Evolutionary conservation across 768 basidiomycete species (phyloP).

Genomic region (Rhodotorula kratochvilovae): DNA sequence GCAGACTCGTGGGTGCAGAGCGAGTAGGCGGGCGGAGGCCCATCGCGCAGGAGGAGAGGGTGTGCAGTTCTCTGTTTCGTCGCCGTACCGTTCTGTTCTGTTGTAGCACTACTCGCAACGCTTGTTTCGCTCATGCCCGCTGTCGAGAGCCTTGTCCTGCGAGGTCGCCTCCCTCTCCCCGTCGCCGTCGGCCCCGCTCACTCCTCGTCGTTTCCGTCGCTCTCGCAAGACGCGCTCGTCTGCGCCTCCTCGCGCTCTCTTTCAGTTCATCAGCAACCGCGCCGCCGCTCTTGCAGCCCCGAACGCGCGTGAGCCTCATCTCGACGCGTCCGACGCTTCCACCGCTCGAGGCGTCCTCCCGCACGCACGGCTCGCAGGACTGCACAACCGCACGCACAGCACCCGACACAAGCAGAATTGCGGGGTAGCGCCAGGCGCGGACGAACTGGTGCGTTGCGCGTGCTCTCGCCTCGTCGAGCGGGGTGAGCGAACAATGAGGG

Average conservation of each 20-base stretch:
- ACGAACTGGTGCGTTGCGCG: too few relatives aligned
- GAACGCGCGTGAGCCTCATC: background rate
- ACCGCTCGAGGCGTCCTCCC: background rate
- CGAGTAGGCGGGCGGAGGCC: conserved; percentile 11
- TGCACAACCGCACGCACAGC: too few relatives aligned
- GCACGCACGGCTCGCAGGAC: too few relatives aligned
- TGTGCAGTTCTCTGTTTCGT: background rate
- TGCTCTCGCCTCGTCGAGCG: too few relatives aligned
- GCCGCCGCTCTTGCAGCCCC: background rate
- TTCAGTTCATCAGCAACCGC: background rate
- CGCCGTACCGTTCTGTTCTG: background rate
- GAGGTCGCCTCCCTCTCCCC: too few relatives aligned
- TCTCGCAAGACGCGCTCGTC: background rate
- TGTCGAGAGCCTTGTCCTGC: background rate
- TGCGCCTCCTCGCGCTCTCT: background rate
- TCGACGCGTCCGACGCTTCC: background rate
- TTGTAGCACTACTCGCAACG: background rate
- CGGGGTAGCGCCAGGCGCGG: too few relatives aligned
- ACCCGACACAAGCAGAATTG: too few relatives aligned
- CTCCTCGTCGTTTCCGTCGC: background rate
- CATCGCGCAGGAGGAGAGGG: too few relatives aligned
- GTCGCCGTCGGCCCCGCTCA: background rate
- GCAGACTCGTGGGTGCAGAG: conserved; percentile 34
- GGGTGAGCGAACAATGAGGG: too few relatives aligned
- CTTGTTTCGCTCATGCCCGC: background rate